Base-by-base conservation (phyloP, 164 flowering plant genomes). In the Piper betle region DNA sequence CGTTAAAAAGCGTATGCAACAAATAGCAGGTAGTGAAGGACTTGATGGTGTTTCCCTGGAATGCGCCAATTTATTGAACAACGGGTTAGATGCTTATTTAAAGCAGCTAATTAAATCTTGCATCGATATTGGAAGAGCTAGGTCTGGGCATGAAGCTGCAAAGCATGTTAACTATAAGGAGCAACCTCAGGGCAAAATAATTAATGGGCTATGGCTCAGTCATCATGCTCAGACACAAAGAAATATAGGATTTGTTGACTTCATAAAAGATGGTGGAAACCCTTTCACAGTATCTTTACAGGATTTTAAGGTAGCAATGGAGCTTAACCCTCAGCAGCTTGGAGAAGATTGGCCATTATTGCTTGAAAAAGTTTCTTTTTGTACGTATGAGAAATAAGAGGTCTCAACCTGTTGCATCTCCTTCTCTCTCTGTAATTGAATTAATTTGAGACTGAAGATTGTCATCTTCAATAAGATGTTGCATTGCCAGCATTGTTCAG, bases 291-390 rank as follows among this genome's bases (percentile, higher is more conserved):
- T 88, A 70, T 87, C 96, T 53, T 64, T 91, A 75, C 78, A 75
- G 52, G 99, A 93, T 71, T 90, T 93, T 72, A 90, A 79, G 65
- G 88, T 82, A 61, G 95, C 97, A 33, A 86, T 90, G 99, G 96
- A 93, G 80, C 73, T 93, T 67, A 88, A 88, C 59, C 95, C 95
- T 1, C 87, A 77, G 67, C 92, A 86, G 70, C 96, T 93, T 68
- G 99, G 99, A 50, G 96, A 90, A 78, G 93, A 90, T 68, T 90
- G 97, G 99, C 89, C 96, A 8, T 71, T 82, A 79, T 75, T 84
- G 68, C 79, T 90, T 72, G 97, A 93, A 73, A 88, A 82, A 71
- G 90, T 93, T 50, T 81, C 79, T 61, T 72, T 82, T 81, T 80
- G 68, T 59, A 58, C 82, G 58, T 81, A 74, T 64, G 82, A 82